Evolutionary conservation across 176 grass and related monocot genomes (phyloP), one percentile per base, ranked within the genome.

Genomic region (Lolium multiflorum): DNA sequence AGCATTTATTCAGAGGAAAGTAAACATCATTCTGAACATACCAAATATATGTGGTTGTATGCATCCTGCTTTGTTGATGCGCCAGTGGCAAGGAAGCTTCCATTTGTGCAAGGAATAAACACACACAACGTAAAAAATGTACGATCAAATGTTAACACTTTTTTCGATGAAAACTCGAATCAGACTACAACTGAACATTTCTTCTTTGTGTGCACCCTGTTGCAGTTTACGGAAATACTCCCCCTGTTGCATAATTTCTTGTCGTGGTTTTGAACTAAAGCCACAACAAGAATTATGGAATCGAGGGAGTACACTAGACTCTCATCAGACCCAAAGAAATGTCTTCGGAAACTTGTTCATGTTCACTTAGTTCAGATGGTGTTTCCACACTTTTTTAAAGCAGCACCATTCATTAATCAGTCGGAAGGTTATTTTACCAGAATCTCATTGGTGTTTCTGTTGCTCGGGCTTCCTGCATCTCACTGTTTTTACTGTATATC

Each of bases 321-420:
- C 4, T 39, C 38, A 4, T 4, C 2, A 39, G 3, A 39, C 4
- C 38, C 38, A 39, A 4, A 39, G 38, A 39, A 39, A 39, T 39
- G 38, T 39, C 38, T n/a, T n/a, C n/a, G 89, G 69, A 88, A 96
- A 26, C 0, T 4, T 26, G 12, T 16, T 6, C 14, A 2, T 2
- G 4, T 10, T 75, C 7, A 10, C 46, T 9, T 51, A 16, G 14
- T 51, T 51, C 71, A 74, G 22, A 51, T 74, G 17, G 24, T 3
- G 14, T 10, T 31, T 52, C 15, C 72, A 75, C 13, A 28, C 50
- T 24, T 74, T 74, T 26, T 22, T 0, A 9, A 12, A 48, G 43
- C 20, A 8, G 43, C 43, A 72, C 6, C 20, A 47, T 47, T 72
- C n/a, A 11, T 4, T 60, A 22, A 20, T 57, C 7, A 57, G 15